Conservation (phyloP, 2,329 filamentous ascomycete genomes). For the Colletotrichum filicis region DNA sequence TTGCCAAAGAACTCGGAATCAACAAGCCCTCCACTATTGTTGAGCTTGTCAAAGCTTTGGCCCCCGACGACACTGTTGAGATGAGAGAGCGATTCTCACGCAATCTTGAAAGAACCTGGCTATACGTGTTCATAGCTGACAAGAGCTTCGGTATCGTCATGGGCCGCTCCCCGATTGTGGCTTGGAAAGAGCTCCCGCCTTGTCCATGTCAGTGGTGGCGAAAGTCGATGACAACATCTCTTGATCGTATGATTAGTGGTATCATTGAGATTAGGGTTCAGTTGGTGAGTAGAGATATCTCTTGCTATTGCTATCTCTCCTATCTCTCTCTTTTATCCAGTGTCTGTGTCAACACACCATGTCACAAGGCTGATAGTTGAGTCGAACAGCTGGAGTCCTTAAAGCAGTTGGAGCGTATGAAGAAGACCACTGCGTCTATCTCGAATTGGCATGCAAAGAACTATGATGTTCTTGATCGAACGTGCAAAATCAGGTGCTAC, state of each 20-base stretch:
- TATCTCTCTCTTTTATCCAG: not conserved
- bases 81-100: constrained; percentile 24
- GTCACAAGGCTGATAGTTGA: not conserved
- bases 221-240: constrained; percentile 35
- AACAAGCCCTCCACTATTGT: constrained; percentile 35
- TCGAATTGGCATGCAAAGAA: constrained; percentile 37
- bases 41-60: constrained; percentile 35
- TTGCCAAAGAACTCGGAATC: constrained; percentile 40
- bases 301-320: too few relatives aligned
- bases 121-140: constrained; percentile 32
- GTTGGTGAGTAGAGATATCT: constrained; percentile 18
- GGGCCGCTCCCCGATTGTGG: constrained; percentile 24
- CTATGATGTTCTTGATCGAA: constrained; percentile 27
- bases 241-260: constrained; percentile 40
- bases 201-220: constrained; percentile 31
- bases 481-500: not conserved
- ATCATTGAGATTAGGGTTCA: constrained; percentile 38
- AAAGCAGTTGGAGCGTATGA: constrained; percentile 29
- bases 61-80: constrained; percentile 14
- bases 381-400: not conserved
- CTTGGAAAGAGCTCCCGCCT: constrained; percentile 33
- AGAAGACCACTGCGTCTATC: constrained; percentile 35
- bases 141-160: constrained; percentile 35
- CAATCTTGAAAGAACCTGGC: constrained; percentile 35
- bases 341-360: not conserved